A percentile compares a stretch with the other conserved stretches of the same genome.
Conservation (phyloP, 331 rosid species). For the Dryas integrifolia region DNA sequence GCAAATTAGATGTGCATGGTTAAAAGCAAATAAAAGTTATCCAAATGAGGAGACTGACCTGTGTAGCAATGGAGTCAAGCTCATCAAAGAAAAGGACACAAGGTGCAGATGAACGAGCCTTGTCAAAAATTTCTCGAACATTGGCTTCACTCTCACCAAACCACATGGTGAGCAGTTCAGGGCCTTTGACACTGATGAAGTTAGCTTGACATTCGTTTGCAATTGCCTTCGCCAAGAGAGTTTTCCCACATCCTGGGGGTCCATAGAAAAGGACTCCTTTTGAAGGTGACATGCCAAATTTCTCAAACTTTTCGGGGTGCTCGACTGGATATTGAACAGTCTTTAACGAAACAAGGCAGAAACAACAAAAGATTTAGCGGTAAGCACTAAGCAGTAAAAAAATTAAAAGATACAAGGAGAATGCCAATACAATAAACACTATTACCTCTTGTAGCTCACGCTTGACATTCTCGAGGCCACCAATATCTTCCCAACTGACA, state of each 20-base stretch:
- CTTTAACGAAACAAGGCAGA: slow-evolving; percentile 31
- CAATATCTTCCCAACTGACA: slow-evolving; percentile 59
- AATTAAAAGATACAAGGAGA: neutral
- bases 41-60: slow-evolving; percentile 35
- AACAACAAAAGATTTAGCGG: neutral
- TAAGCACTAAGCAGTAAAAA: neutral
- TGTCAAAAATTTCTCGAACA: slow-evolving; percentile 73
- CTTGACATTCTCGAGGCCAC: slow-evolving; percentile 75
- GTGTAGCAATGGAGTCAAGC: slow-evolving; percentile 76
- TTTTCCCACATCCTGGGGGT: slow-evolving; percentile 80
- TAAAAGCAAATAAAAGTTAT: neutral
- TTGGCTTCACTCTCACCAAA: slow-evolving; percentile 83
- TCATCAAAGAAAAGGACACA: slow-evolving; percentile 80
- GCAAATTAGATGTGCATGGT: neutral
- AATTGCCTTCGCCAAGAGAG: slow-evolving; percentile 71
- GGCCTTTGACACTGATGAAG: slow-evolving; percentile 69
- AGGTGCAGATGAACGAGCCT: slow-evolving; percentile 69
- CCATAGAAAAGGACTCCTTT: slow-evolving; percentile 80
- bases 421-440: neutral
- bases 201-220: slow-evolving; percentile 75
- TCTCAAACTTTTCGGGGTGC: slow-evolving; percentile 68
- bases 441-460: slow-evolving; percentile 70
- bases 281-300: slow-evolving; percentile 79
- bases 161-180: slow-evolving; percentile 76
- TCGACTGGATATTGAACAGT: slow-evolving; percentile 79